Evolutionary conservation across 306 rosid genomes (phyloP).

Genomic region (Oxytropis ochrocephala): DNA sequence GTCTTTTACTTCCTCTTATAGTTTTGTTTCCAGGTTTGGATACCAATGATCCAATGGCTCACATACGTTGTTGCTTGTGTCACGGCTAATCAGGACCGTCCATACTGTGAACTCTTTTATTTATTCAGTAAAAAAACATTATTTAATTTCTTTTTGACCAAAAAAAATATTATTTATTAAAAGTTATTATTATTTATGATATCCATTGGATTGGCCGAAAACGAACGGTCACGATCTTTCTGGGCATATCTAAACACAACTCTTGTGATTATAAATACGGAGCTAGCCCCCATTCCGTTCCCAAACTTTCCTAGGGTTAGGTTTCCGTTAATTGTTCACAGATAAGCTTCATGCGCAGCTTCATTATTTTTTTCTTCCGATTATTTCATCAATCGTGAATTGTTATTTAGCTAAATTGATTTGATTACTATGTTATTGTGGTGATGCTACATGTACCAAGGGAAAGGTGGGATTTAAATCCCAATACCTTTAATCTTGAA

Average conservation of each 20-base stretch:
- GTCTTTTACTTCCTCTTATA: neutral
- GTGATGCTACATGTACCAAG: constrained; percentile 76
- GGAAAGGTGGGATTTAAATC: constrained; percentile 31
- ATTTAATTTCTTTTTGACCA: too few species aligned
- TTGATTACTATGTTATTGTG: neutral
- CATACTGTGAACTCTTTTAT: neutral
- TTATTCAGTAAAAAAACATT: too few species aligned
- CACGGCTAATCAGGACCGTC: constrained; percentile 30
- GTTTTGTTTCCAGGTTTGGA: constrained; percentile 19
- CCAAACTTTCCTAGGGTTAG: neutral
- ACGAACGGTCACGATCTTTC: constrained; percentile 24
- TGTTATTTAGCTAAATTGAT: neutral
- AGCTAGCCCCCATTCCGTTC: neutral
- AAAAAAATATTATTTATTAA: too few species aligned
- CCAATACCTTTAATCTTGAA: constrained; percentile 60
- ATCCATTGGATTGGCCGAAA: neutral
- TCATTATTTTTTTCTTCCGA: neutral
- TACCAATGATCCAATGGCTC: constrained; percentile 9
- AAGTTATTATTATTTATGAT: neutral
- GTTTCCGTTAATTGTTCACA: neutral
- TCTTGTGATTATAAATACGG: neutral
- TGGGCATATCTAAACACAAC: neutral
- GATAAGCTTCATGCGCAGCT: neutral
- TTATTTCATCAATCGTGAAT: neutral
- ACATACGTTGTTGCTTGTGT: neutral